These are phyloP conservation scores for Anisogramma anomala DNA, from an alignment of 2,329 filamentous ascomycete species.

Conservation along the genomic window DNA sequence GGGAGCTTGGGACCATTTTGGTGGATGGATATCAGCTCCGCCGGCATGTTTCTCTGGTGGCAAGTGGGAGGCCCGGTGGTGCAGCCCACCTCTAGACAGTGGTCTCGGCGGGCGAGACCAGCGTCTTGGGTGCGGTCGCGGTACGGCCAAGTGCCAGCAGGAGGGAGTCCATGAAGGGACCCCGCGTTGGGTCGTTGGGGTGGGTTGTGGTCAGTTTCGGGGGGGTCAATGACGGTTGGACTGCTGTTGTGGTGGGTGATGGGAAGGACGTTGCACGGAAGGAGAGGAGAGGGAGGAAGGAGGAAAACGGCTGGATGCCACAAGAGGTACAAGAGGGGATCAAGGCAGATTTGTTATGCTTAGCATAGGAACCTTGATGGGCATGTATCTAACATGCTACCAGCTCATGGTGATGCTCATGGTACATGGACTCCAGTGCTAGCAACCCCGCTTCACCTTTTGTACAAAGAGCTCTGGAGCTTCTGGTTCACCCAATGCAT, in stretches of 20 bases:
- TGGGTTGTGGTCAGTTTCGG: slow-evolving; percentile 7
- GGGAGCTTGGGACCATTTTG: slow-evolving; percentile 31
- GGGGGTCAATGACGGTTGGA: not conserved
- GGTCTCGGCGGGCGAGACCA: slow-evolving; percentile 37
- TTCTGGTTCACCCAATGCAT: not conserved
- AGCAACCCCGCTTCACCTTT: no score
- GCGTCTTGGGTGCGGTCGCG: slow-evolving; percentile 51
- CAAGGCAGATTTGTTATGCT: slow-evolving; percentile 3
- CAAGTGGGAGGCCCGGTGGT: slow-evolving; percentile 20
- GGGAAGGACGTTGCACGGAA: slow-evolving; percentile 2
- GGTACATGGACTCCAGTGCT: not conserved
- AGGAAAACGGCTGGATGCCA: slow-evolving; percentile 1
- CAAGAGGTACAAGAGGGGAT: slow-evolving; percentile 1
- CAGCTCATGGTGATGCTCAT: not conserved
- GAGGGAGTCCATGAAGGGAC: slow-evolving; percentile 28
- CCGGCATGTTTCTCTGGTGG: slow-evolving; percentile 29
- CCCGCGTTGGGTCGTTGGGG: slow-evolving; percentile 13
- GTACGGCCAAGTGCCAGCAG: slow-evolving; percentile 31
- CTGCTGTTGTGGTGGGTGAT: not conserved
- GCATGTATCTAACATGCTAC: no score
- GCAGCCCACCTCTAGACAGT: slow-evolving; percentile 33
- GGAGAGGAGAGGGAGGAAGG: slow-evolving; percentile 1
- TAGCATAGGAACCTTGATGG: no score
- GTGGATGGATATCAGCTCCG: slow-evolving; percentile 29
- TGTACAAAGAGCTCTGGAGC: not conserved